A percentile compares a stretch with the other conserved stretches of the same genome.
Conservation (phyloP, 2,329 filamentous ascomycete species). For the Epichloe elymi region DNA sequence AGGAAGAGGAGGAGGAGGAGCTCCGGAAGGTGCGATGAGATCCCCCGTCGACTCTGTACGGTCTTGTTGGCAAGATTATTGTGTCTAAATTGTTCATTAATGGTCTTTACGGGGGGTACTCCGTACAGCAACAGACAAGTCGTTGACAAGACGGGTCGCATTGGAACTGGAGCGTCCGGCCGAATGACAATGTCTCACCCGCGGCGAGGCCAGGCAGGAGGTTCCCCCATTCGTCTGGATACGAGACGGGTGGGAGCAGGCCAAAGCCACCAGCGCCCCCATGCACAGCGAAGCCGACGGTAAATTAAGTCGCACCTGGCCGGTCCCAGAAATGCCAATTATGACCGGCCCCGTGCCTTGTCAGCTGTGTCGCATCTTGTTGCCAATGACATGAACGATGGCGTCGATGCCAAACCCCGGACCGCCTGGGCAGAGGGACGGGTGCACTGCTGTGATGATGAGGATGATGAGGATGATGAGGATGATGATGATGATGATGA, state of each 20-base stretch:
- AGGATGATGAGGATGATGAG: neutral
- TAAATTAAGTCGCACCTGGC: neutral
- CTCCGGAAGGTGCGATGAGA: too few relatives aligned
- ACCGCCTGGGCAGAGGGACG: neutral
- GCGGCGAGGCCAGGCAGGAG: neutral
- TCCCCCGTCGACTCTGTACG: too few relatives aligned
- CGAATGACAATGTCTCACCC: slow-evolving; percentile 1
- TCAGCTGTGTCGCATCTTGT: neutral
- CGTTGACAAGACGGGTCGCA: neutral
- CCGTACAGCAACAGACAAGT: neutral
- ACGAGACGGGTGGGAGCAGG: slow-evolving; percentile 1
- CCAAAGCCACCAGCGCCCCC: slow-evolving; percentile 2
- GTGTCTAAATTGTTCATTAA: too few relatives aligned
- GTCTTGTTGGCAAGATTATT: too few relatives aligned
- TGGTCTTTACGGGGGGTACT: neutral
- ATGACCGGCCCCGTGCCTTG: neutral
- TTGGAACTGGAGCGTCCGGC: neutral
- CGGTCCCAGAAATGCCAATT: neutral
- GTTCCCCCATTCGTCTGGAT: slow-evolving; percentile 4
- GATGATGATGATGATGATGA: neutral
- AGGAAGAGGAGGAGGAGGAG: too few relatives aligned
- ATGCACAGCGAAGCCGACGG: slow-evolving; percentile 3
- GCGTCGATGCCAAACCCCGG: neutral
- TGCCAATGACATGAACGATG: neutral
- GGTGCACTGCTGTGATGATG: neutral